Percentiles rank a stretch among this genome's conserved stretches.
These are phyloP conservation scores for Macrophomina tecta DNA, from an alignment of 2,329 filamentous ascomycete species.

Conservation along the genomic window DNA sequence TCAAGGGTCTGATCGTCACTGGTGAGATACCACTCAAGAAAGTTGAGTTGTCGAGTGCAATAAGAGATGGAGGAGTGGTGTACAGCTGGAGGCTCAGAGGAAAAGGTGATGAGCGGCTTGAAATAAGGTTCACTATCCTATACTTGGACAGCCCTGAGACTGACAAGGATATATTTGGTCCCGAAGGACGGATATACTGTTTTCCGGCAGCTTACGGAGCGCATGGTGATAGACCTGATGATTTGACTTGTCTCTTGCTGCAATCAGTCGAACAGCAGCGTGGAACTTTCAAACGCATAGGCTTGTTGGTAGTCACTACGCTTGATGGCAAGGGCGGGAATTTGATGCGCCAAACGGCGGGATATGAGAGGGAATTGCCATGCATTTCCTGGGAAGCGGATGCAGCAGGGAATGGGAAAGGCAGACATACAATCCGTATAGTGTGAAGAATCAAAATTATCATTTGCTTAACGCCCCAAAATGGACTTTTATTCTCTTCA, in stretches of 20 bases:
- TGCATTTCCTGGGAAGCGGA: not conserved
- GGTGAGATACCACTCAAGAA: not conserved
- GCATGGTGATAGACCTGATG: not conserved
- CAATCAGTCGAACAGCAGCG: not conserved
- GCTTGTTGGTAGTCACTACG: not conserved
- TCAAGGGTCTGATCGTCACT: not conserved
- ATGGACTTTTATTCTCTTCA: no score
- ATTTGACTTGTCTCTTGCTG: not conserved
- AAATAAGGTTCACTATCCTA: not conserved
- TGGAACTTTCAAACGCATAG: not conserved
- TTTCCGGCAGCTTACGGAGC: not conserved
- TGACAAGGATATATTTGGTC: not conserved
- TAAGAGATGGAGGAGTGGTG: not conserved
- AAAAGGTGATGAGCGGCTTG: not conserved
- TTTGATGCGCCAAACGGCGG: not conserved
- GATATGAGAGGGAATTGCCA: not conserved
- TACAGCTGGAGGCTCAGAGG: not conserved
- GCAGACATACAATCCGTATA: not conserved
- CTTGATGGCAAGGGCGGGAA: not conserved
- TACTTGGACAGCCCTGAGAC: not conserved
- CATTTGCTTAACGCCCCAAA: no score
- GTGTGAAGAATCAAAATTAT: no score
- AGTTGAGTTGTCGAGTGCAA: not conserved
- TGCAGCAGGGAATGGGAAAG: not conserved
- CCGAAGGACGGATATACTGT: not conserved